Percentiles rank a stretch among this genome's conserved stretches.
These are phyloP conservation scores for Xerocomellus intermedius DNA, from an alignment of 768 basidiomycete genomes.

Conservation along the genomic window DNA sequence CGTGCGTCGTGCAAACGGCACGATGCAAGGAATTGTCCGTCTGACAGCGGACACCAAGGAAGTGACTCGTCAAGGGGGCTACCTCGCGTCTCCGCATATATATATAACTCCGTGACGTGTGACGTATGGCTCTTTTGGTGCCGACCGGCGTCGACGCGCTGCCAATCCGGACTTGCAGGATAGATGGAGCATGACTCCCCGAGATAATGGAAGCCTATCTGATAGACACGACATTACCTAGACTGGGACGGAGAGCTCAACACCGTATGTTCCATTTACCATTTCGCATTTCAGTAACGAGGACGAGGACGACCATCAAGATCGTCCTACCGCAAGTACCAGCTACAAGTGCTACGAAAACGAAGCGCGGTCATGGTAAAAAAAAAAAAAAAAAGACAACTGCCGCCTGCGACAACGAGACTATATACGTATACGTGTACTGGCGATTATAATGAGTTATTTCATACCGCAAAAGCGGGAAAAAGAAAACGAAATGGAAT, in stretches of 20 bases:
- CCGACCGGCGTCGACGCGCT: too few species aligned
- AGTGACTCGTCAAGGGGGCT: neutral
- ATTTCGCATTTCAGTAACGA: slow-evolving; percentile 4
- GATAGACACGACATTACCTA: neutral
- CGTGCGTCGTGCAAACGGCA: slow-evolving; percentile 8
- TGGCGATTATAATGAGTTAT: slow-evolving; percentile 29
- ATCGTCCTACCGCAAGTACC: slow-evolving; percentile 8
- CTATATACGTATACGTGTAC: slow-evolving; percentile 29
- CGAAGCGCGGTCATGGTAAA: slow-evolving; percentile 14
- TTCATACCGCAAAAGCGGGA: slow-evolving; percentile 18
- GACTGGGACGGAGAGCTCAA: neutral
- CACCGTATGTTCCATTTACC: slow-evolving; percentile 2
- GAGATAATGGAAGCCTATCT: neutral
- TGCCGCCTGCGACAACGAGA: slow-evolving; percentile 24
- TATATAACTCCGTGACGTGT: neutral
- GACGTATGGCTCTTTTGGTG: neutral
- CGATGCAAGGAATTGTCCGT: neutral
- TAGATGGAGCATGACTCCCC: neutral
- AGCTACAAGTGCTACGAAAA: slow-evolving; percentile 16
- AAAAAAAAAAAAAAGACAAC: slow-evolving; percentile 1
- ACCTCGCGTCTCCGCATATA: neutral
- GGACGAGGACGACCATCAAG: slow-evolving; percentile 19
- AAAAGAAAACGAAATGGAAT: neutral
- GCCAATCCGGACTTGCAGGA: too few species aligned
- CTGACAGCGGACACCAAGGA: neutral